A percentile compares a stretch with the other conserved stretches of the same genome.
phyloP scores from a whole-genome alignment of 2,329 filamentous ascomycete species.

The Grosmannia huntii region DNA sequence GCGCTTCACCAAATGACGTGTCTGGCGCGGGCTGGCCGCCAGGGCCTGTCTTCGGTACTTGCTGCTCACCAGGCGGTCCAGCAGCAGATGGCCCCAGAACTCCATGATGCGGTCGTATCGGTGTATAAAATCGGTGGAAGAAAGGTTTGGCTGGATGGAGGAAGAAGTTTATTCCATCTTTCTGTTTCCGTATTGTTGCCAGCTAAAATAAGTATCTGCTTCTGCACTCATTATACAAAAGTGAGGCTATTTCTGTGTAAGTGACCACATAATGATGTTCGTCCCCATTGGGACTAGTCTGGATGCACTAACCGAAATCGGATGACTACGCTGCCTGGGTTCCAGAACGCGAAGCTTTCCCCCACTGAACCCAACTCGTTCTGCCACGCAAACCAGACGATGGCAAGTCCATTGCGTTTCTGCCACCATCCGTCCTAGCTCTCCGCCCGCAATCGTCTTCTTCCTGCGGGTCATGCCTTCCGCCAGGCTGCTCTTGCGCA shows the following conservation, averaged over 20 bases:
- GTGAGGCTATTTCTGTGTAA: neutral
- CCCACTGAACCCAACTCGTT: neutral
- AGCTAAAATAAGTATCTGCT: too few species aligned
- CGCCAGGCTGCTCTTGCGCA: conserved; percentile 5
- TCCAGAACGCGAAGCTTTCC: neutral
- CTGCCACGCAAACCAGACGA: neutral
- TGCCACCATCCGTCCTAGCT: neutral
- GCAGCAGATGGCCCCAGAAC: neutral
- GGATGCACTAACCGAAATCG: neutral
- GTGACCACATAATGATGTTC: neutral
- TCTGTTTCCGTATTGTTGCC: too few species aligned
- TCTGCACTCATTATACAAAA: neutral
- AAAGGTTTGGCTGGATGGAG: too few species aligned
- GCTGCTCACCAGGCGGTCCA: neutral
- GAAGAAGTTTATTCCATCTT: too few species aligned
- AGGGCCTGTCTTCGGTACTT: neutral
- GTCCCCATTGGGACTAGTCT: neutral
- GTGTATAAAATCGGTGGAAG: too few species aligned
- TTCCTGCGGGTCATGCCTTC: conserved; percentile 4
- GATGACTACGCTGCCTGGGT: neutral
- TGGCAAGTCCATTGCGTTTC: neutral
- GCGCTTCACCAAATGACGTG: neutral
- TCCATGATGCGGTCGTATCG: neutral
- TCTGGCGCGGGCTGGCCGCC: neutral
- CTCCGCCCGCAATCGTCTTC: neutral